Evolutionary conservation across 1,284 basidiomycete genomes (phyloP).

Genomic region (Xerocomus nothofagi): DNA sequence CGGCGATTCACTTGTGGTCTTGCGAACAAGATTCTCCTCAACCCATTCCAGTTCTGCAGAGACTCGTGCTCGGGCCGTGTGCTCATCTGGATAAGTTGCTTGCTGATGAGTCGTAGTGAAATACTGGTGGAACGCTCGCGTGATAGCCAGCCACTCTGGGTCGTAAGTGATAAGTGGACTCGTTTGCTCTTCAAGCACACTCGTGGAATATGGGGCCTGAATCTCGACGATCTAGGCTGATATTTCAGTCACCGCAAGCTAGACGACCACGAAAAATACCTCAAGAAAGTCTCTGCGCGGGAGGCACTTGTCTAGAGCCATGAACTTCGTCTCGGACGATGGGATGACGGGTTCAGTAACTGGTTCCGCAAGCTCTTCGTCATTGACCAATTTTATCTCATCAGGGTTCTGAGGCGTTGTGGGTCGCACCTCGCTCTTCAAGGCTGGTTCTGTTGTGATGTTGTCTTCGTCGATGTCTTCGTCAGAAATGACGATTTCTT

Average conservation of each 20-base stretch:
- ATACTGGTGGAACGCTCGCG: conserved; percentile 80
- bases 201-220: conserved; percentile 24
- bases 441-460: neutral
- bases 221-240: conserved; percentile 69
- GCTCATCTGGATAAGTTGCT: conserved; percentile 58
- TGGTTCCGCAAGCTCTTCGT: conserved; percentile 48
- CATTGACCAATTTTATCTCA: conserved; percentile 67
- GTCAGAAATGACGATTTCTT: conserved; percentile 66
- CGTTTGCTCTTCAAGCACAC: conserved; percentile 6
- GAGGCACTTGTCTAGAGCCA: conserved; percentile 94
- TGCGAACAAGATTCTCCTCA: conserved; percentile 45
- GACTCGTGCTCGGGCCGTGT: conserved; percentile 58
- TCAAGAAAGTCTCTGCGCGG: conserved; percentile 83
- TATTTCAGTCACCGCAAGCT: neutral
- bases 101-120: conserved; percentile 59
- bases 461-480: conserved; percentile 40
- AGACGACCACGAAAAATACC: conserved; percentile 43
- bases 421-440: neutral
- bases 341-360: conserved; percentile 36
- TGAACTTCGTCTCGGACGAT: conserved; percentile 65
- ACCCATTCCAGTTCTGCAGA: conserved; percentile 70
- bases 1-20: conserved; percentile 28
- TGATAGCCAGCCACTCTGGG: conserved; percentile 92
- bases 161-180: conserved; percentile 64
- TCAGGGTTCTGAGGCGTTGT: conserved; percentile 55